Conservation (phyloP, 2,329 filamentous ascomycete genomes). For the Pezizomycotina sp. region DNA sequence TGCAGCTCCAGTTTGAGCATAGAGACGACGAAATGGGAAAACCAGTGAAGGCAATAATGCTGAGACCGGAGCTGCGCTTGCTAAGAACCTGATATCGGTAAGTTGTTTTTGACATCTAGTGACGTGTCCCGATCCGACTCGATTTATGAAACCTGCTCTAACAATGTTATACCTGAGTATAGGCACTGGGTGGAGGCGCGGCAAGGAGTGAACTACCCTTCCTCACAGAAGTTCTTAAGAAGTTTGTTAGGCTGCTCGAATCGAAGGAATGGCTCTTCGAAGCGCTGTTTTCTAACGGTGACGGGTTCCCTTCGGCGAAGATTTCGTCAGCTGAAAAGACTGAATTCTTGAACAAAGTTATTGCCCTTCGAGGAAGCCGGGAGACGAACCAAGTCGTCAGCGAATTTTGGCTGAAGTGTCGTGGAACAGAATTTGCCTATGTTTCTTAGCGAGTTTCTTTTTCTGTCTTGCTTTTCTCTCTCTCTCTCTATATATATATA, state of each 20-base stretch:
- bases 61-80: slow-evolving; percentile 24
- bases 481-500: too few relatives aligned
- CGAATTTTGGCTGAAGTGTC: slow-evolving; percentile 56
- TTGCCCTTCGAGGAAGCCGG: slow-evolving; percentile 47
- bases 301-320: slow-evolving; percentile 43
- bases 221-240: slow-evolving; percentile 54
- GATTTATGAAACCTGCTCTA: not conserved
- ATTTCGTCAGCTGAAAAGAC: slow-evolving; percentile 44
- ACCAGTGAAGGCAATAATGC: slow-evolving; percentile 26
- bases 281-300: slow-evolving; percentile 36
- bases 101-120: not conserved
- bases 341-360: slow-evolving; percentile 48
- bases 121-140: not conserved
- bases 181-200: slow-evolving; percentile 51
- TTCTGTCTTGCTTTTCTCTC: too few relatives aligned
- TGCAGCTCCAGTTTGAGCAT: slow-evolving; percentile 34
- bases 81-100: slow-evolving; percentile 25
- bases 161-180: not conserved
- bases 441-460: too few relatives aligned
- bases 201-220: slow-evolving; percentile 56
- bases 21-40: slow-evolving; percentile 32
- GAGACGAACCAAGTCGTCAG: slow-evolving; percentile 50
- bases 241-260: slow-evolving; percentile 42
- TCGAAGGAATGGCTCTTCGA: slow-evolving; percentile 47
- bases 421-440: slow-evolving; percentile 32